Conservation (phyloP, 768 basidiomycete genomes). For the Amanita fuliginea region DNA sequence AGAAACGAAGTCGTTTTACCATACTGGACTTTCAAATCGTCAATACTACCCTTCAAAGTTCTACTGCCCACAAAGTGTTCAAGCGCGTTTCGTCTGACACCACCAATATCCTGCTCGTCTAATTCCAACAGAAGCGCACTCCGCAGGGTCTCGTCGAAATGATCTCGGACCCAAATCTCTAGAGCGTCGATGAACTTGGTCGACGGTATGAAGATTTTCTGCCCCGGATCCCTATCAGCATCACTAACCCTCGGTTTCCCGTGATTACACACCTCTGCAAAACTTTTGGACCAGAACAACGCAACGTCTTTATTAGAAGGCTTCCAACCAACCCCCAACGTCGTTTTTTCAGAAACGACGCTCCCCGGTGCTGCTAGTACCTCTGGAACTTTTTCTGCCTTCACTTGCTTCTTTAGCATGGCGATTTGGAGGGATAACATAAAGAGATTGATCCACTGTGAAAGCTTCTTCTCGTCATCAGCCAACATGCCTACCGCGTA, state of each 20-base stretch:
- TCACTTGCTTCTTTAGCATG: not conserved
- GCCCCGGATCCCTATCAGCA: not conserved
- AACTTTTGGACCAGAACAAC: slow-evolving; percentile 14
- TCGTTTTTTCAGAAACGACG: not conserved
- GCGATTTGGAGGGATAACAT: slow-evolving; percentile 6
- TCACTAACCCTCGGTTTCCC: no score
- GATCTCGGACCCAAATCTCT: slow-evolving; percentile 7
- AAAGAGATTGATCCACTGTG: slow-evolving; percentile 15
- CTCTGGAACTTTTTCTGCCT: not conserved
- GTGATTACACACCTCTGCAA: no score
- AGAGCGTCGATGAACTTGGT: slow-evolving; percentile 6
- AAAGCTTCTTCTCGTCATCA: slow-evolving; percentile 14
- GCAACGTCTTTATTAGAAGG: slow-evolving; percentile 9
- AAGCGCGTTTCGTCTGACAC: slow-evolving; percentile 12
- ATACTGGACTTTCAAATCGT: not conserved
- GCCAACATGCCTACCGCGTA: slow-evolving; percentile 11
- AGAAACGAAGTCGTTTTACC: not conserved
- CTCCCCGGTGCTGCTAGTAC: not conserved
- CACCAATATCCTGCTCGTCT: slow-evolving; percentile 14
- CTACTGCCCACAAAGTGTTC: slow-evolving; percentile 9
- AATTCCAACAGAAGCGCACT: slow-evolving; percentile 8
- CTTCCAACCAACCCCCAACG: slow-evolving; percentile 7
- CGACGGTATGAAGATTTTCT: not conserved
- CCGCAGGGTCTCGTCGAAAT: slow-evolving; percentile 9
- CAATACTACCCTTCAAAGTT: slow-evolving; percentile 8